Evolutionary conservation across 2,329 filamentous ascomycete species (phyloP).

Genomic region (Lomentospora prolificans): DNA sequence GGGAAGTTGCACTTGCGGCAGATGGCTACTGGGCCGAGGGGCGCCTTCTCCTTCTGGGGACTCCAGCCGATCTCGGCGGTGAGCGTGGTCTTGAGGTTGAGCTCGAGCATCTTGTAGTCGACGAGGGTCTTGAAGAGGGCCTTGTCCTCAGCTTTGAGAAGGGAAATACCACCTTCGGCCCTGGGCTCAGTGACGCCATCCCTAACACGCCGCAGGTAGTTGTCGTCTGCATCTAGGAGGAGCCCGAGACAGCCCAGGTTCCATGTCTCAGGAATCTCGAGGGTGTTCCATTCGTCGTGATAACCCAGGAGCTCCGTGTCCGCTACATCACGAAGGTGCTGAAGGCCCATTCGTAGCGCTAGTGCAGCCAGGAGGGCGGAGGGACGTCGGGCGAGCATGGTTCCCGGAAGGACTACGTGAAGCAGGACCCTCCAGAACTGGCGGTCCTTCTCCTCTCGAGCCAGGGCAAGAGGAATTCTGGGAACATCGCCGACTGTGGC

Average conservation of each 20-base stretch:
- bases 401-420: conserved; percentile 37
- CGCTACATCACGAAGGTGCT: conserved; percentile 28
- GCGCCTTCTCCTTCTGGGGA: conserved; percentile 30
- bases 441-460: conserved; percentile 21
- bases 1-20: conserved; percentile 33
- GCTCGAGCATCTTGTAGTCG: conserved; percentile 34
- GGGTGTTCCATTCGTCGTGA: conserved; percentile 33
- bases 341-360: conserved; percentile 36
- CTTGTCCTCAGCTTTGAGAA: conserved; percentile 27
- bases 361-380: conserved; percentile 37
- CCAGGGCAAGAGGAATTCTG: conserved; percentile 33
- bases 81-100: conserved; percentile 34
- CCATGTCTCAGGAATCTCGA: conserved; percentile 40
- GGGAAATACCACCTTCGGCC: conserved; percentile 19
- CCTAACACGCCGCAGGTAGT: conserved; percentile 20
- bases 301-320: conserved; percentile 30
- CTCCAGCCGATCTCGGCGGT: conserved; percentile 33
- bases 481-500: conserved; percentile 23
- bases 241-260: conserved; percentile 32
- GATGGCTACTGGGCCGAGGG: conserved; percentile 30
- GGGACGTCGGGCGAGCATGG: conserved; percentile 32
- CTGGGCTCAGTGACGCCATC: conserved; percentile 21
- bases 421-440: conserved; percentile 39
- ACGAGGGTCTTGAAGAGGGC: conserved; percentile 33
- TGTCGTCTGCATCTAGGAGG: conserved; percentile 35